These are phyloP conservation scores for Pseudoperonospora humuli DNA, from an alignment of 352 stramenopile species.

Conservation along the genomic window DNA sequence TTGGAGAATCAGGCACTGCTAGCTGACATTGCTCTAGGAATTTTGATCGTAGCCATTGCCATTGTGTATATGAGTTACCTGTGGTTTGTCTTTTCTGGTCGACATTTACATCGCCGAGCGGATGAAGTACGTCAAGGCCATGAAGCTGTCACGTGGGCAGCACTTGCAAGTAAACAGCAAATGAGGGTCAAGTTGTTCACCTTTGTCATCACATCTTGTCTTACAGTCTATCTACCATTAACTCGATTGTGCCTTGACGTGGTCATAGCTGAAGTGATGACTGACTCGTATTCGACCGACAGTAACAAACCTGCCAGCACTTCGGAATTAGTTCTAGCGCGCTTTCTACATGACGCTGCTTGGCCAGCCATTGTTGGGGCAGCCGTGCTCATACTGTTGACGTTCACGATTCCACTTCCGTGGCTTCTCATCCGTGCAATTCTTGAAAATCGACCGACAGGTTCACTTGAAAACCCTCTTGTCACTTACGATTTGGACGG, in stretches of 20 bases:
- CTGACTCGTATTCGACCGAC: neutral
- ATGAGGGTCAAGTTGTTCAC: slow-evolving; percentile 31
- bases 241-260: slow-evolving; percentile 34
- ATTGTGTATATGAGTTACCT: slow-evolving; percentile 28
- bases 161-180: slow-evolving; percentile 25
- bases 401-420: slow-evolving; percentile 32
- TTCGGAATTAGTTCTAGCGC: slow-evolving; percentile 10
- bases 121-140: slow-evolving; percentile 44
- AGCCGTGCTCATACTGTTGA: slow-evolving; percentile 25
- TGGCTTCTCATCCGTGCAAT: slow-evolving; percentile 27
- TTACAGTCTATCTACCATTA: slow-evolving; percentile 40
- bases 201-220: slow-evolving; percentile 30
- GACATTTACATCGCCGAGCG: slow-evolving; percentile 27
- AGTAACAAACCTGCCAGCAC: slow-evolving; percentile 1
- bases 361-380: slow-evolving; percentile 20
- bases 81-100: slow-evolving; percentile 32
- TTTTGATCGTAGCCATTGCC: slow-evolving; percentile 21
- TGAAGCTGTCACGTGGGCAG: slow-evolving; percentile 33
- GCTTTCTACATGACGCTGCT: slow-evolving; percentile 8
- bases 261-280: neutral
- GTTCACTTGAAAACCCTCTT: slow-evolving; percentile 29
- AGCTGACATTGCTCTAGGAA: slow-evolving; percentile 18
- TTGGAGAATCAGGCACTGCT: slow-evolving; percentile 6
- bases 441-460: slow-evolving; percentile 30
- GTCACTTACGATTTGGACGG: slow-evolving; percentile 39